A percentile compares a stretch with the other conserved stretches of the same genome.
Evolutionary conservation across 2,329 filamentous ascomycete genomes (phyloP).

Genomic region (Stemphylium vesicarium): DNA sequence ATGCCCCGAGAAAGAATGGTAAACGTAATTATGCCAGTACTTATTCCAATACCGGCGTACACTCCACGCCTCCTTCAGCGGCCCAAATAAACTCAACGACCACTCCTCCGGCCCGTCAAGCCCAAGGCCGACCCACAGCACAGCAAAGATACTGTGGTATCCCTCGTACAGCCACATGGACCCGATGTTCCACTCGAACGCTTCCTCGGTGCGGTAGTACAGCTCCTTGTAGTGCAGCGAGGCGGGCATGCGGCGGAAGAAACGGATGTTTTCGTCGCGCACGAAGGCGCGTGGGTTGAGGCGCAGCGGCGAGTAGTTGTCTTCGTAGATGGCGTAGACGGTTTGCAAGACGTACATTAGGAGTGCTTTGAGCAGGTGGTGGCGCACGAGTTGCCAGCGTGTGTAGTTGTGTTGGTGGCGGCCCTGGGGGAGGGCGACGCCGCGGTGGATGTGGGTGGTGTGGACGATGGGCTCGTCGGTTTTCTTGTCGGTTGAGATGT

Average conservation of each 20-base stretch:
- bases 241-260: conserved; percentile 12
- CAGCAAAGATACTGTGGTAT: conserved; percentile 19
- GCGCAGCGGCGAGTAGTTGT: neutral
- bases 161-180: conserved; percentile 22
- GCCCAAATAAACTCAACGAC: conserved; percentile 18
- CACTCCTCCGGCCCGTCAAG: conserved; percentile 19
- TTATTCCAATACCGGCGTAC: conserved; percentile 26
- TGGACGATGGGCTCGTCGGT: neutral
- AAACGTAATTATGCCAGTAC: conserved; percentile 33
- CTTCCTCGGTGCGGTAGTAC: conserved; percentile 4
- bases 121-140: conserved; percentile 11
- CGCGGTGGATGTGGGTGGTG: neutral
- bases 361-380: conserved; percentile 2
- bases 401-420: conserved; percentile 5
- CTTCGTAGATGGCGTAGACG: neutral
- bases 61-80: conserved; percentile 4
- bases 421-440: neutral
- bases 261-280: neutral
- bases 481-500: conserved; percentile 4
- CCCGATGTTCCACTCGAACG: conserved; percentile 17
- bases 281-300: neutral
- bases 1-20: conserved; percentile 21
- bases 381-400: conserved; percentile 3
- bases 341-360: neutral
- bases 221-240: conserved; percentile 8